phyloP scores from a whole-genome alignment of 2,329 filamentous ascomycete species.

The Sporothrix luriei region DNA sequence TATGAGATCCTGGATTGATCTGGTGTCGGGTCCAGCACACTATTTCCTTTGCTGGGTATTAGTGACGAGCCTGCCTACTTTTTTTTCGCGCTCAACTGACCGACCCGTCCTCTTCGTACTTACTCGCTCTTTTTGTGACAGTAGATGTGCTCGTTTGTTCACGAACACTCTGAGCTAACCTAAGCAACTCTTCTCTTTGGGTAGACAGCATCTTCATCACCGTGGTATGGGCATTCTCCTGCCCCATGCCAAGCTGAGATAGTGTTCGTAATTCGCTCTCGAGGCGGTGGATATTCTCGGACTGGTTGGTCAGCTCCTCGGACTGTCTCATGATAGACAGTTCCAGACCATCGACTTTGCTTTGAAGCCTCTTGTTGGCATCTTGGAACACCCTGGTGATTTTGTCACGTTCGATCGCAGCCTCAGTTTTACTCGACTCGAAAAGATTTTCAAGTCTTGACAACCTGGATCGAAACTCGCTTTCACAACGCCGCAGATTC shows the following conservation, averaged over 20 bases:
- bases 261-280: slow-evolving; percentile 24
- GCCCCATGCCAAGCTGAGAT: not conserved
- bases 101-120: not conserved
- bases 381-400: slow-evolving; percentile 20
- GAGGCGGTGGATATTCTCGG: slow-evolving; percentile 26
- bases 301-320: slow-evolving; percentile 22
- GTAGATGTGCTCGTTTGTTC: not conserved
- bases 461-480: slow-evolving; percentile 25
- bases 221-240: slow-evolving; percentile 5
- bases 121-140: not conserved
- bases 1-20: not conserved
- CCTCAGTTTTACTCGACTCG: slow-evolving; percentile 30
- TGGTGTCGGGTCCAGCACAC: not conserved
- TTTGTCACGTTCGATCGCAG: slow-evolving; percentile 20
- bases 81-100: not conserved
- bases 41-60: not conserved
- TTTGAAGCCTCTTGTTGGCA: slow-evolving; percentile 22
- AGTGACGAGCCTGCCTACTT: not conserved
- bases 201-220: slow-evolving; percentile 1
- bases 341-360: slow-evolving; percentile 32
- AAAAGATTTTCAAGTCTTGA: slow-evolving; percentile 23
- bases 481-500: slow-evolving; percentile 28
- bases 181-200: slow-evolving; percentile 15
- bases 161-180: not conserved
- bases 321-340: slow-evolving; percentile 24